Base-by-base conservation (phyloP, 2,329 filamentous ascomycete genomes). In the Ascocoryne sarcoides region DNA sequence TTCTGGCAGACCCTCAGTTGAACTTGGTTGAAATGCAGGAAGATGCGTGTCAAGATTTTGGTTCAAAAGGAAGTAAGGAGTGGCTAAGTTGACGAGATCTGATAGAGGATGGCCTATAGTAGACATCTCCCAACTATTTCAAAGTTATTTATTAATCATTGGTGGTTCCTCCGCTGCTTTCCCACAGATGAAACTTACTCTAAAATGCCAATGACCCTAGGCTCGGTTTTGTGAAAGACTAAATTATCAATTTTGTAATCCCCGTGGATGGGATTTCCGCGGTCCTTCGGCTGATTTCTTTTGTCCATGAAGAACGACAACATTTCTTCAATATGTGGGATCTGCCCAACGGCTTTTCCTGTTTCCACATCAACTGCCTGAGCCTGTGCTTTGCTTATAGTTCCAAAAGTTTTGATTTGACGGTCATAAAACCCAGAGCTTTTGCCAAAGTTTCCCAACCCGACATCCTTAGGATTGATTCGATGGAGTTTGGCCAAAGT, bases 181-280 rank as follows among this genome's bases (percentile, higher is more conserved):
- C 10, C n/a, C n/a, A 21, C 14, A 5, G 16, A 18, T n/a, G 5
- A 7, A 36, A 65, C 74, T 60, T 62, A 83, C 75, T 98, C 92
- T 4, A 96, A 66, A 40, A 96, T 88, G 3, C 90, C 92, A 62
- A 96, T 89, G 10, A 96, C 89, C 39, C 80, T 71, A 4, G 89
- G 79, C 61, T 90, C 83, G 0, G 84, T 89, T 65, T 84, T 84
- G 67, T 95, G 86, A 62, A 94, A 98, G 30, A 92, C 79, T 50
- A 90, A 62, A 54, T 92, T 92, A 61, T 92, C 84, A 56, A 90
- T 94, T 69, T 96, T 98, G 69, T 90, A 98, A 62, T 98, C 92
- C 26, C 92, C 92, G 58, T 96, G 92, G 20, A 96, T 81, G 47
- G 95, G 73, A 4, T 81, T 82, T 16, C 75, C 79, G 46, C 84